phyloP scores from a whole-genome alignment of 345 rosid genomes.

The Salix koriyanagi region DNA sequence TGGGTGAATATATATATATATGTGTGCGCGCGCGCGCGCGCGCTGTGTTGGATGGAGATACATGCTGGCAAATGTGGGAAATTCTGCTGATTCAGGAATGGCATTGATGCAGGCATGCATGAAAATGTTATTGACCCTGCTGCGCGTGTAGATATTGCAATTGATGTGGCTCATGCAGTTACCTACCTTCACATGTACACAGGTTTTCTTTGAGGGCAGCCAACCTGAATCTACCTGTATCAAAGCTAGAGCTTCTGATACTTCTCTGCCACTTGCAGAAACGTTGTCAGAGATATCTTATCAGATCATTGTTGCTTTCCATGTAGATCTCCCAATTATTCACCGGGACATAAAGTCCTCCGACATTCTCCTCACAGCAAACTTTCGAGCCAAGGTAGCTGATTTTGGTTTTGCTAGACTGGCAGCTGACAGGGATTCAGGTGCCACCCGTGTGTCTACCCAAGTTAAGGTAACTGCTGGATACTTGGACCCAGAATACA shows the following conservation, averaged over 20 bases:
- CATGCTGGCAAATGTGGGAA: not conserved
- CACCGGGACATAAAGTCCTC: constrained; percentile 95
- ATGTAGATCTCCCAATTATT: constrained; percentile 86
- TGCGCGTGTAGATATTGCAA: constrained; percentile 67
- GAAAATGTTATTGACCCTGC: constrained; percentile 61
- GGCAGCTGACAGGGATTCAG: constrained; percentile 74
- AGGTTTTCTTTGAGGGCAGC: constrained; percentile 33
- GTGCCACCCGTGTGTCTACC: constrained; percentile 86
- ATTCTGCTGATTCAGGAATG: constrained; percentile 14
- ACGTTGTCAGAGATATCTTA: not conserved
- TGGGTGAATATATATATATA: no score
- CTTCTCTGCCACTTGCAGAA: not conserved
- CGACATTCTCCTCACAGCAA: constrained; percentile 86
- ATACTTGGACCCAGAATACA: constrained; percentile 88
- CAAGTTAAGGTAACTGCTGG: constrained; percentile 99
- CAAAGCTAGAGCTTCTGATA: not conserved
- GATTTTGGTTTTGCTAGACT: constrained; percentile 89
- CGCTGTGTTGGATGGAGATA: not conserved
- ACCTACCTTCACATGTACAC: constrained; percentile 94
- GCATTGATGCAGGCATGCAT: constrained; percentile 44
- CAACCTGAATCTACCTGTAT: not conserved
- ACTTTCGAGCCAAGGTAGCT: constrained; percentile 81
- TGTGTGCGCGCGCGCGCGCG: not conserved
- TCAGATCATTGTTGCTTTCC: constrained; percentile 5
- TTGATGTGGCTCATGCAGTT: constrained; percentile 85